Evolutionary conservation across 306 rosid species (phyloP).

Genomic region (Medicago ruthenica): DNA sequence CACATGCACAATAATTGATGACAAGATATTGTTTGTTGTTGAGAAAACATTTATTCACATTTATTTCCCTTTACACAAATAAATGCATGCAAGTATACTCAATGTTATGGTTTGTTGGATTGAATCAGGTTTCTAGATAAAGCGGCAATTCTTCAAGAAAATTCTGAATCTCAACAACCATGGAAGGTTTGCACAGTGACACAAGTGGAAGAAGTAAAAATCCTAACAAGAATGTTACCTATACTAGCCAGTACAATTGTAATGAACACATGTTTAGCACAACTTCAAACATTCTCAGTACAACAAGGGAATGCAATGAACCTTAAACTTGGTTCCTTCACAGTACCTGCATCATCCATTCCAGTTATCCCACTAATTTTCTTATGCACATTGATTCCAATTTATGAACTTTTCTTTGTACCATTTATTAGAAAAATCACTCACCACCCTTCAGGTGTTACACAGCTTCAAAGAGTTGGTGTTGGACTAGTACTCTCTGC

Average conservation of each 20-base stretch:
- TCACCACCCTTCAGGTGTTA: constrained; percentile 74
- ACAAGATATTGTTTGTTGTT: neutral
- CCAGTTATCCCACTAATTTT: constrained; percentile 81
- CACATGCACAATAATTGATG: constrained; percentile 32
- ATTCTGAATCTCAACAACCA: constrained; percentile 45
- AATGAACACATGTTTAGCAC: constrained; percentile 95
- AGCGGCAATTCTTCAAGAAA: constrained; percentile 64
- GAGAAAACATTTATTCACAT: neutral
- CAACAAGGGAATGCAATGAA: constrained; percentile 73
- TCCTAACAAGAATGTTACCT: constrained; percentile 82
- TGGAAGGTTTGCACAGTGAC: constrained; percentile 86
- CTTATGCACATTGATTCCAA: constrained; percentile 64
- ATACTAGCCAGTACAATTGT: constrained; percentile 82
- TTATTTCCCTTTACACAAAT: neutral
- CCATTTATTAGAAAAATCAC: constrained; percentile 82
- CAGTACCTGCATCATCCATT: constrained; percentile 75
- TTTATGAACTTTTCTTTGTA: constrained; percentile 75
- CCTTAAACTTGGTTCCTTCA: constrained; percentile 60
- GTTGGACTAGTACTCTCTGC: constrained; percentile 71
- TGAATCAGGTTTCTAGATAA: constrained; percentile 74
- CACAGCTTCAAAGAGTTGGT: constrained; percentile 89
- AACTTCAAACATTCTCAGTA: constrained; percentile 90
- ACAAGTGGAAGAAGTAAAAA: constrained; percentile 93
- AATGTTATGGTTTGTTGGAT: constrained; percentile 34
- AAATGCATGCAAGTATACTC: constrained; percentile 30